Percentiles rank a stretch among this genome's conserved stretches.
phyloP scores from a whole-genome alignment of 2,329 filamentous ascomycete species.

The Fusarium tanahbumbuense region DNA sequence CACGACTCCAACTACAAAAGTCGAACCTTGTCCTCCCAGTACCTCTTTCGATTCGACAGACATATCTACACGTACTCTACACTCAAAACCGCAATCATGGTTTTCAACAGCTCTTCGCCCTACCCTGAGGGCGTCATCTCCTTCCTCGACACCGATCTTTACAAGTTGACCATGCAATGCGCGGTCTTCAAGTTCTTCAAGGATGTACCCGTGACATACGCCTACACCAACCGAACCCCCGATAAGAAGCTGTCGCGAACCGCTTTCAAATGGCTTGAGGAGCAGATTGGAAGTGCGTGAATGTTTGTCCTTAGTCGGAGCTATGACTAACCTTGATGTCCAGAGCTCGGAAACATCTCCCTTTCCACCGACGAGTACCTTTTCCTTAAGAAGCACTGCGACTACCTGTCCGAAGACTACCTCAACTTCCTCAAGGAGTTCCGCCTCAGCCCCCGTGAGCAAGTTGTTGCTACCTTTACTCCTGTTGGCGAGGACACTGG shows the following conservation, averaged over 20 bases:
- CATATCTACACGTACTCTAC: neutral
- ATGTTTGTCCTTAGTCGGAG: neutral
- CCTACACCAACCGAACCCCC: constrained; percentile 94
- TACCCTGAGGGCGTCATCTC: constrained; percentile 83
- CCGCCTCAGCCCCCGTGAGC: constrained; percentile 81
- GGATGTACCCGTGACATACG: constrained; percentile 84
- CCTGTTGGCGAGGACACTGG: constrained; percentile 67
- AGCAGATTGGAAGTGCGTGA: constrained; percentile 81
- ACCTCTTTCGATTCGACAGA: neutral
- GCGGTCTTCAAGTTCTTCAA: constrained; percentile 94
- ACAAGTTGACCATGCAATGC: constrained; percentile 99
- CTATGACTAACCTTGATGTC: constrained; percentile 44
- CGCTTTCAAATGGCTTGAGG: constrained; percentile 86
- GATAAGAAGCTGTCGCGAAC: constrained; percentile 88
- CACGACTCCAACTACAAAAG: neutral
- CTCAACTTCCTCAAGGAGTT: constrained; percentile 85
- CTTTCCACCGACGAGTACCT: constrained; percentile 82
- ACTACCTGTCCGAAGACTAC: constrained; percentile 82
- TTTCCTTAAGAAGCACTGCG: constrained; percentile 82
- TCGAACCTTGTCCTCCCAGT: neutral
- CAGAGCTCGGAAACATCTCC: constrained; percentile 84
- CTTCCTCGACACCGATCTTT: constrained; percentile 85
- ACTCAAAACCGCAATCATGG: constrained; percentile 58
- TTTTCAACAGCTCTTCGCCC: constrained; percentile 73
- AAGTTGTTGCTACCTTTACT: constrained; percentile 78